Conservation (phyloP, 2,329 filamentous ascomycete genomes). For the Fusarium nurragi region DNA sequence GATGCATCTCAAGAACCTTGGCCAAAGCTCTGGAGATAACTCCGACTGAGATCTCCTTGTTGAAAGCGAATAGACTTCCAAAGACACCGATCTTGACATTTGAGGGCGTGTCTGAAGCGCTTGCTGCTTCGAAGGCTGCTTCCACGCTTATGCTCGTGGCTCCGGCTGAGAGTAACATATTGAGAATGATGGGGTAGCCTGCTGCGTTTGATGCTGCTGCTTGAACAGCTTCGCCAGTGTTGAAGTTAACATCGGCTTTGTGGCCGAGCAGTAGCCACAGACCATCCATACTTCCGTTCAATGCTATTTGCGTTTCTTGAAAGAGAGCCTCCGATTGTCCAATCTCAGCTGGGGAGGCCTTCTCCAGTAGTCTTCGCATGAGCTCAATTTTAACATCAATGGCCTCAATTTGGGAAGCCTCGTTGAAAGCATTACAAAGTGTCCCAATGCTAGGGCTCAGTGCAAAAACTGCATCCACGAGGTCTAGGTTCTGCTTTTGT, state of each 20-base stretch:
- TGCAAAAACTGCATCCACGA: background rate
- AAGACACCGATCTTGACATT: conserved; percentile 4
- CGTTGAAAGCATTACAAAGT: background rate
- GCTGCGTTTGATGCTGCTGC: background rate
- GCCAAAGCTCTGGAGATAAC: conserved; percentile 5
- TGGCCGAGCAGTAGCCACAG: conserved; percentile 3
- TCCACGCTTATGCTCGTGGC: background rate
- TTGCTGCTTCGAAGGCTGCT: conserved; percentile 7
- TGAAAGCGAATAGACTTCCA: background rate
- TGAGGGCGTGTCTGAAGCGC: background rate
- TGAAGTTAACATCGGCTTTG: conserved; percentile 14
- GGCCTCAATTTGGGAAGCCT: background rate
- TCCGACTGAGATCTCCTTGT: background rate
- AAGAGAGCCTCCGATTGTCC: conserved; percentile 11
- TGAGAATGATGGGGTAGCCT: conserved; percentile 4
- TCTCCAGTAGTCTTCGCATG: background rate
- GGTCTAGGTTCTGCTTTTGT: background rate
- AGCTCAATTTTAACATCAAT: background rate
- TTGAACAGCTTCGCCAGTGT: conserved; percentile 1
- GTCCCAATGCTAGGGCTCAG: background rate
- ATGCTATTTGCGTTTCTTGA: background rate
- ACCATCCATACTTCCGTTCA: background rate
- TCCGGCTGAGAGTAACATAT: conserved; percentile 3
- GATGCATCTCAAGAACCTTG: background rate
- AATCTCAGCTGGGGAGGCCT: background rate